These are phyloP conservation scores for Tuber melanosporum DNA, from an alignment of 495 filamentous ascomycete genomes.

Conservation along the genomic window DNA sequence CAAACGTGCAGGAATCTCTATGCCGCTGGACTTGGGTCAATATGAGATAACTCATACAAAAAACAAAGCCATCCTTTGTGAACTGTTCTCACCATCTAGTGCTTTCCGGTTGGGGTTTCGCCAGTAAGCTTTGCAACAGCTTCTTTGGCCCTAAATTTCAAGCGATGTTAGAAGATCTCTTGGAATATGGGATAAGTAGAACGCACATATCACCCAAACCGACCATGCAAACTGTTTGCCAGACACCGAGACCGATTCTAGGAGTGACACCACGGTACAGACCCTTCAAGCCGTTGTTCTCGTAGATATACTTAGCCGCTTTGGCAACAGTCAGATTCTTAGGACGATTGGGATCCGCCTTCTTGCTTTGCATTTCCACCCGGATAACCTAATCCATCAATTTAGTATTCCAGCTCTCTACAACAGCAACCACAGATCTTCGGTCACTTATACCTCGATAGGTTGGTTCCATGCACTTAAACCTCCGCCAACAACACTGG, in stretches of 20 bases:
- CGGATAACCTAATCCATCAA: conserved; percentile 63
- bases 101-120: conserved; percentile 90
- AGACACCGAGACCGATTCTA: conserved; percentile 88
- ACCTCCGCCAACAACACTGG: conserved; percentile 82
- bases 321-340: conserved; percentile 97
- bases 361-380: conserved; percentile 99
- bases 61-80: neutral
- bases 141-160: conserved; percentile 72
- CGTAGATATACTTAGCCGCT: conserved; percentile 88
- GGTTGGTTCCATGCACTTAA: conserved; percentile 98
- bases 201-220: conserved; percentile 97
- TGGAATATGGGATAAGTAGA: neutral
- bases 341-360: conserved; percentile 89
- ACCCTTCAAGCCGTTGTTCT: conserved; percentile 78
- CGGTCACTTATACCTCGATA: conserved; percentile 58
- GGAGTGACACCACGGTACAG: conserved; percentile 94
- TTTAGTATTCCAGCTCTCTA: conserved; percentile 9
- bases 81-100: conserved; percentile 53
- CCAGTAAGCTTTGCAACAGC: conserved; percentile 96
- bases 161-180: conserved; percentile 12
- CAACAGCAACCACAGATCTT: neutral
- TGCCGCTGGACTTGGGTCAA: neutral
- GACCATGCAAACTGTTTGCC: conserved; percentile 99
- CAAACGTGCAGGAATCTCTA: neutral
- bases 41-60: neutral